phyloP scores from a whole-genome alignment of 2,329 filamentous ascomycete genomes.

The Aspergillus sp. region DNA sequence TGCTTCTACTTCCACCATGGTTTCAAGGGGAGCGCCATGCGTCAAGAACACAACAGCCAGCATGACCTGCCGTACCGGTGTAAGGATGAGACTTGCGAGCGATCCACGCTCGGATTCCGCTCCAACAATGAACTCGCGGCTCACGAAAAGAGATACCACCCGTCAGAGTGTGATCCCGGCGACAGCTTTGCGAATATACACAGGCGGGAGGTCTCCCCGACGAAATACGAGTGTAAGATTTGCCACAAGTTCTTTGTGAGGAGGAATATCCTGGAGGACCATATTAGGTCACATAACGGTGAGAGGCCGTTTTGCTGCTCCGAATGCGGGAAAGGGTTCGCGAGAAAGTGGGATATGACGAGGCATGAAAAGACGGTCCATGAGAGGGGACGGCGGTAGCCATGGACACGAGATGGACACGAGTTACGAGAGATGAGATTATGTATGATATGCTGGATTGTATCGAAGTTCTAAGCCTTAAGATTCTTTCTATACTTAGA shows the following conservation, averaged over 20 bases:
- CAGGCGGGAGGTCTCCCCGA: background rate
- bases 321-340: background rate
- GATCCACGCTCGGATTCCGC: background rate
- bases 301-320: slow-evolving; percentile 4
- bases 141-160: slow-evolving; percentile 2
- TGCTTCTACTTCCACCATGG: slow-evolving; percentile 7
- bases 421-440: background rate
- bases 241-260: background rate
- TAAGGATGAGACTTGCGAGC: background rate
- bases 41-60: background rate
- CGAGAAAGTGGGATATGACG: background rate
- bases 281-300: background rate
- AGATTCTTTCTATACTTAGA: no score
- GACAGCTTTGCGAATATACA: background rate
- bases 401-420: background rate
- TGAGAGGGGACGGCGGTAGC: background rate
- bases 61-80: slow-evolving; percentile 1
- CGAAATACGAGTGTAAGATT: background rate
- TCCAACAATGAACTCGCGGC: background rate
- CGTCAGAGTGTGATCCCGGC: background rate
- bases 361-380: slow-evolving; percentile 1
- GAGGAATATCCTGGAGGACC: slow-evolving; percentile 4
- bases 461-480: no score
- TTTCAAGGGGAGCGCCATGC: background rate
- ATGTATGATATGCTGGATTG: background rate